Percentiles rank a stretch among this genome's conserved stretches.
phyloP scores from a whole-genome alignment of 257 asterid species.

The Echites panduratus region DNA sequence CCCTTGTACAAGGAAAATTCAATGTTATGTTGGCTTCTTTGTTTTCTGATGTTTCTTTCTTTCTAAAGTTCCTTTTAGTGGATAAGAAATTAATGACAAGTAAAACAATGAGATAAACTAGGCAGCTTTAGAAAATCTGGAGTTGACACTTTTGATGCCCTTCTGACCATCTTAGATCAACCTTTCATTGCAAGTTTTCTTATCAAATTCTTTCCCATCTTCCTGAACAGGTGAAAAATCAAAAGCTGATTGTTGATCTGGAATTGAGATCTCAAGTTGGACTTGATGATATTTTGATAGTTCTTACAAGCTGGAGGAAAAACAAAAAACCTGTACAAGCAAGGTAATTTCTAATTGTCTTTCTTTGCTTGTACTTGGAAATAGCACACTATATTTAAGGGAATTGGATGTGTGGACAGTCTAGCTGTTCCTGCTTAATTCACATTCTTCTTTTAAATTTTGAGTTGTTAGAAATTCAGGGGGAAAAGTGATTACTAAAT shows the following conservation, averaged over 20 bases:
- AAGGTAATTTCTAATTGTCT: conserved; percentile 36
- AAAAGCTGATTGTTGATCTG: conserved; percentile 52
- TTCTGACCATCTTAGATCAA: too few relatives aligned
- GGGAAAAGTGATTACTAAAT: background rate
- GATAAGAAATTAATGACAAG: background rate
- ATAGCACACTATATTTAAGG: background rate
- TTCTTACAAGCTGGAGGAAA: conserved; percentile 57
- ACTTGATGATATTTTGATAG: conserved; percentile 52
- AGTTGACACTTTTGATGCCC: too few relatives aligned
- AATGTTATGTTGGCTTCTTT: background rate
- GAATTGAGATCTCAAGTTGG: conserved; percentile 59
- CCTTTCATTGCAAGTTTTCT: background rate
- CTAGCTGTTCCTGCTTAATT: background rate
- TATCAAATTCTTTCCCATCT: background rate
- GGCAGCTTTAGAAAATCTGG: background rate
- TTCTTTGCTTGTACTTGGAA: background rate
- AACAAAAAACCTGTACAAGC: conserved; percentile 45
- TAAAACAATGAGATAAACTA: background rate
- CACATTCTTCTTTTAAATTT: background rate
- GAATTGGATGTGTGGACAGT: background rate
- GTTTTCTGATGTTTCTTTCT: background rate
- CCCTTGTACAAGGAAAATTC: background rate
- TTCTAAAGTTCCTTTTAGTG: background rate
- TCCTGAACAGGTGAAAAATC: conserved; percentile 51
- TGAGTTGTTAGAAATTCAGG: background rate